Conservation (phyloP, 495 filamentous ascomycete genomes). For the Penicillium mononematosum region DNA sequence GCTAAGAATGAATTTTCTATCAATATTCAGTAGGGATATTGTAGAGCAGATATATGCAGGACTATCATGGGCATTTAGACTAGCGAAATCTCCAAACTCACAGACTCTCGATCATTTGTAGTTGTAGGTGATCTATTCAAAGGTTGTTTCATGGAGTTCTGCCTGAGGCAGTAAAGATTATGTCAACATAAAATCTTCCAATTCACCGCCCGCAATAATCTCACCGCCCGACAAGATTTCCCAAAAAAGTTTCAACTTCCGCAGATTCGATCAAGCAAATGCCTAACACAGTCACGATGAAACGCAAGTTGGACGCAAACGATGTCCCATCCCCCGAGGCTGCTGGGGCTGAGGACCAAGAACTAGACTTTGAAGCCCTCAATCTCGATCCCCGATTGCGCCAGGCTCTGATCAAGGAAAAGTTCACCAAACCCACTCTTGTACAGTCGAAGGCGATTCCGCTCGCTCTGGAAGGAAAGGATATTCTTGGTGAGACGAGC, state of each 20-base stretch:
- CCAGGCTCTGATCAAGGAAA: conserved; percentile 79
- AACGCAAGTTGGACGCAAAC: conserved; percentile 62
- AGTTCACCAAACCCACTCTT: conserved; percentile 77
- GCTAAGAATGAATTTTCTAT: background rate
- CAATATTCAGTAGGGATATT: background rate
- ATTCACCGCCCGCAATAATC: conserved; percentile 32
- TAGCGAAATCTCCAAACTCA: background rate
- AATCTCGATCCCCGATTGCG: conserved; percentile 81
- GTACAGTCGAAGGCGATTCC: conserved; percentile 89
- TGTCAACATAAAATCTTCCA: conserved; percentile 1
- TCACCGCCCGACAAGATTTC: conserved; percentile 48
- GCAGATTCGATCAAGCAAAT: conserved; percentile 13
- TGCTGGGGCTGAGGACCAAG: conserved; percentile 26
- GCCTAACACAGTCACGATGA: conserved; percentile 46
- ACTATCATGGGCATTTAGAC: background rate
- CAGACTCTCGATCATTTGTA: background rate
- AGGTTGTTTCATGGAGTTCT: background rate
- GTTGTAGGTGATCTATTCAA: background rate
- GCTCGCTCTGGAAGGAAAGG: conserved; percentile 82
- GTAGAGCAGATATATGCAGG: background rate
- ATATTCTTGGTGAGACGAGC: conserved; percentile 67
- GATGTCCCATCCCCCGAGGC: conserved; percentile 52
- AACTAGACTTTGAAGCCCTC: conserved; percentile 49
- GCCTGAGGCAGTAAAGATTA: conserved; percentile 8
- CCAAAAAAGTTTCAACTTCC: conserved; percentile 33